phyloP scores from a whole-genome alignment of 116 monocot genomes.

The Cymodocea nodosa region DNA sequence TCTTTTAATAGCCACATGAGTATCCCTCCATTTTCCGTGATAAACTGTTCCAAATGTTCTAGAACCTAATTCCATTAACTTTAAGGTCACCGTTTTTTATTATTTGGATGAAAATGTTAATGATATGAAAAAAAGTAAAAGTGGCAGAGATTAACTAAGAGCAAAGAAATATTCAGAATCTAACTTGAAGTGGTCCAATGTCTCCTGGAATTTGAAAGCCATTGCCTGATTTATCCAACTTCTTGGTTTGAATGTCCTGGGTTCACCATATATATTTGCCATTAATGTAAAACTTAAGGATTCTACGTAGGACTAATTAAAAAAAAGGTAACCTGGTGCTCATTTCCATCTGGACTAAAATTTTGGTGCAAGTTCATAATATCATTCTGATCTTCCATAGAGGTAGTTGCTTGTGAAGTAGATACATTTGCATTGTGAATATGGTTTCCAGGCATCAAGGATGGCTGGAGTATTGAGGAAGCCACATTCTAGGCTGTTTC shows the following conservation, averaged over 20 bases:
- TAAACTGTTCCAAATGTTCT: conserved; percentile 93
- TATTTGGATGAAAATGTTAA: conserved; percentile 26
- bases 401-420: neutral
- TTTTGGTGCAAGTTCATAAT: neutral
- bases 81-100: conserved; percentile 91
- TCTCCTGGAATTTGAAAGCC: neutral
- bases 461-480: neutral
- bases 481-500: conserved; percentile 6
- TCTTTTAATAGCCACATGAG: conserved; percentile 85
- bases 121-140: neutral
- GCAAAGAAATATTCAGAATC: neutral
- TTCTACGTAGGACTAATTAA: neutral
- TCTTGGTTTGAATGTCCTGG: neutral
- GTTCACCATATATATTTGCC: neutral
- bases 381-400: too few species aligned
- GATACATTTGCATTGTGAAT: too few species aligned
- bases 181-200: neutral
- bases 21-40: conserved; percentile 88
- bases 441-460: neutral
- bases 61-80: conserved; percentile 69
- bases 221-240: neutral
- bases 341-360: neutral
- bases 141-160: neutral
- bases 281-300: neutral
- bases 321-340: neutral